Percentiles rank a stretch among this genome's conserved stretches.
Evolutionary conservation across 768 basidiomycete genomes (phyloP).

Genomic region (Lactifluus hygrophoroides): DNA sequence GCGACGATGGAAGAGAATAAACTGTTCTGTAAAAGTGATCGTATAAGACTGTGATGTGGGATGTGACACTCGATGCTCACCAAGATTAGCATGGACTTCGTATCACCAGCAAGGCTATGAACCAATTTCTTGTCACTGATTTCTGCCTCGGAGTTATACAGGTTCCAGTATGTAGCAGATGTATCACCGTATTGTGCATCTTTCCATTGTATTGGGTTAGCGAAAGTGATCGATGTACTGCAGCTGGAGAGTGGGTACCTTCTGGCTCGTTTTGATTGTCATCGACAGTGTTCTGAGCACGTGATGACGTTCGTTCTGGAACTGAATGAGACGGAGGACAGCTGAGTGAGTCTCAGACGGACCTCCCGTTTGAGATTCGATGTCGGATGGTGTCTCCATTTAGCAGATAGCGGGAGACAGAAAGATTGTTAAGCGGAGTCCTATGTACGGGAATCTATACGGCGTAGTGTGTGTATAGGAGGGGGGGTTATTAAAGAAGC

Average conservation of each 20-base stretch:
- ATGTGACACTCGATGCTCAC: slow-evolving; percentile 1
- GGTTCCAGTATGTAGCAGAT: slow-evolving; percentile 15
- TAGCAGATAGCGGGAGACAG: not conserved
- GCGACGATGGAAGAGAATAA: slow-evolving; percentile 20
- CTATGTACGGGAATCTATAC: too few relatives aligned
- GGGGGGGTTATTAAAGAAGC: too few relatives aligned
- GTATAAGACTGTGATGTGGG: not conserved
- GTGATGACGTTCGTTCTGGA: not conserved
- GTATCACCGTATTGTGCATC: slow-evolving; percentile 6
- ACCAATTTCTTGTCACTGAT: slow-evolving; percentile 10
- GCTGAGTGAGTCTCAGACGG: not conserved
- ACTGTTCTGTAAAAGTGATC: not conserved
- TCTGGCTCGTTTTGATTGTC: not conserved
- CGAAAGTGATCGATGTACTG: not conserved
- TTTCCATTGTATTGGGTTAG: not conserved
- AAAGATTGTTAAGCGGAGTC: too few relatives aligned
- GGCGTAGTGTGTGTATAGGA: too few relatives aligned
- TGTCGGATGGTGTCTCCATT: not conserved
- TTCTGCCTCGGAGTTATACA: slow-evolving; percentile 14
- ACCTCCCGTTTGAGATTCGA: not conserved
- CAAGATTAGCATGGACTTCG: slow-evolving; percentile 16
- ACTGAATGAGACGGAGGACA: not conserved
- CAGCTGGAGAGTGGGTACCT: not conserved
- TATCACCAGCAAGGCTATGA: slow-evolving; percentile 15
- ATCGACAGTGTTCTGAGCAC: not conserved